These are phyloP conservation scores for Torulaspora gathmanii DNA, from an alignment of 805 yeast genomes.

Conservation along the genomic window DNA sequence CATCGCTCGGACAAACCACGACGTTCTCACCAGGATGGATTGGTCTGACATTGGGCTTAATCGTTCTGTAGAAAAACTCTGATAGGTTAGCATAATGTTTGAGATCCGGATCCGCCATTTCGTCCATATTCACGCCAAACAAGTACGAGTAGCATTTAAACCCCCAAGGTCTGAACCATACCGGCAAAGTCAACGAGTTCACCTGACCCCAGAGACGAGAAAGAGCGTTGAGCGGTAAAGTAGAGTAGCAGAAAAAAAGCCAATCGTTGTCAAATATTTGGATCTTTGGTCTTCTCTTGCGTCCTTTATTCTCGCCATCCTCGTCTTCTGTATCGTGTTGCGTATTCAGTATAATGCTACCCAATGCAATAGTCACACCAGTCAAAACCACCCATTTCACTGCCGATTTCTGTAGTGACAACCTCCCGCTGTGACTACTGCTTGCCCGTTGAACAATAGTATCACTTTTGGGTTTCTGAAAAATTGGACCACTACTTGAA, in stretches of 20 bases:
- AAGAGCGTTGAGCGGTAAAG: slow-evolving; percentile 84
- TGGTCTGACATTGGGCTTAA: slow-evolving; percentile 76
- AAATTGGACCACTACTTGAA: slow-evolving; percentile 13
- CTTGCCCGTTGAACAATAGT: slow-evolving; percentile 10
- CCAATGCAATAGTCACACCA: slow-evolving; percentile 30
- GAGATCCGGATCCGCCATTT: slow-evolving; percentile 79
- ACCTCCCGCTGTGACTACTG: slow-evolving; percentile 3
- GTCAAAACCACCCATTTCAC: slow-evolving; percentile 32
- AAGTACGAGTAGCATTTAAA: slow-evolving; percentile 68
- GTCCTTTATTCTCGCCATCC: slow-evolving; percentile 32
- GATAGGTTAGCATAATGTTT: slow-evolving; percentile 71
- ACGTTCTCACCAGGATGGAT: slow-evolving; percentile 52
- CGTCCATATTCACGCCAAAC: slow-evolving; percentile 87
- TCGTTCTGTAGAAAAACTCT: slow-evolving; percentile 83
- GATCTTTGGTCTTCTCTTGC: slow-evolving; percentile 51
- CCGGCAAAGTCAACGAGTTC: slow-evolving; percentile 76
- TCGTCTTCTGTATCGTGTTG: slow-evolving; percentile 27
- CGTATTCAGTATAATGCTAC: slow-evolving; percentile 23
- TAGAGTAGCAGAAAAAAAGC: slow-evolving; percentile 83
- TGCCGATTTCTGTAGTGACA: slow-evolving; percentile 7
- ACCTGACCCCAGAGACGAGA: slow-evolving; percentile 94
- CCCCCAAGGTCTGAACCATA: slow-evolving; percentile 82
- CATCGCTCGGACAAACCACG: slow-evolving; percentile 90
- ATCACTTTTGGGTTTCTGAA: slow-evolving; percentile 10
- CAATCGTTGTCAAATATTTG: slow-evolving; percentile 50